Percentiles rank a stretch among this genome's conserved stretches.
phyloP scores from a whole-genome alignment of 192 early-diverging fungal species.

The Mortierella antarctica region DNA sequence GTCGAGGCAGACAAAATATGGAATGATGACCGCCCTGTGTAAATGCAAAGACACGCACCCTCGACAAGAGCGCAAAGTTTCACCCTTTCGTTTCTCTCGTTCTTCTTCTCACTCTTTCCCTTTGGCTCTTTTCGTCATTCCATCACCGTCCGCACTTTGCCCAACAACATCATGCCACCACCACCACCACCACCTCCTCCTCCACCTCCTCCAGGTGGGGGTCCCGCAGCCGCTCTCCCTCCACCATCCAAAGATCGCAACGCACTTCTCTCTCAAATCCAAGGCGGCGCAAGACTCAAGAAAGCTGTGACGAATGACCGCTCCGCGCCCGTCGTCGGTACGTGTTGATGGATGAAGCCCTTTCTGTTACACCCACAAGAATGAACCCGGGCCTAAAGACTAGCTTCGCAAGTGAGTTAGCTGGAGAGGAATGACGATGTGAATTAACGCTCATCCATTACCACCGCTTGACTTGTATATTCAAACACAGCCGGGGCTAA shows the following conservation, averaged over 20 bases:
- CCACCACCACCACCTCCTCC: conserved; percentile 58
- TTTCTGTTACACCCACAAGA: neutral
- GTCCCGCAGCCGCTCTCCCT: conserved; percentile 17
- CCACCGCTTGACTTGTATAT: neutral
- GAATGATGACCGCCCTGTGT: too few relatives aligned
- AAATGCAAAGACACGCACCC: too few relatives aligned
- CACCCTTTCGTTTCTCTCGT: neutral
- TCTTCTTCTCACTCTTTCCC: neutral
- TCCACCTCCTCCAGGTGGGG: conserved; percentile 51
- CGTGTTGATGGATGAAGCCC: neutral
- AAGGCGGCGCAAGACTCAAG: conserved; percentile 73
- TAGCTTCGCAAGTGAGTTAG: too few relatives aligned
- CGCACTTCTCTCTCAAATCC: conserved; percentile 79
- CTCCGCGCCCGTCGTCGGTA: conserved; percentile 66
- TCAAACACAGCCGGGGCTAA: conserved; percentile 18
- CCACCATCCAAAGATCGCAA: conserved; percentile 52
- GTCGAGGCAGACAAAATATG: too few relatives aligned
- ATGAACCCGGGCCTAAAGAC: too few relatives aligned
- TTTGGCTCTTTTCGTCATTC: neutral
- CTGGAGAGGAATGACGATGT: neutral
- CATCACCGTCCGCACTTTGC: neutral
- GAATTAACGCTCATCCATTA: neutral
- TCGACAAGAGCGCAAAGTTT: too few relatives aligned
- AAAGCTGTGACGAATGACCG: conserved; percentile 80
- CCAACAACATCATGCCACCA: conserved; percentile 33